phyloP scores from a whole-genome alignment of 1,284 basidiomycete genomes.

The Ceratobasidium sp. region DNA sequence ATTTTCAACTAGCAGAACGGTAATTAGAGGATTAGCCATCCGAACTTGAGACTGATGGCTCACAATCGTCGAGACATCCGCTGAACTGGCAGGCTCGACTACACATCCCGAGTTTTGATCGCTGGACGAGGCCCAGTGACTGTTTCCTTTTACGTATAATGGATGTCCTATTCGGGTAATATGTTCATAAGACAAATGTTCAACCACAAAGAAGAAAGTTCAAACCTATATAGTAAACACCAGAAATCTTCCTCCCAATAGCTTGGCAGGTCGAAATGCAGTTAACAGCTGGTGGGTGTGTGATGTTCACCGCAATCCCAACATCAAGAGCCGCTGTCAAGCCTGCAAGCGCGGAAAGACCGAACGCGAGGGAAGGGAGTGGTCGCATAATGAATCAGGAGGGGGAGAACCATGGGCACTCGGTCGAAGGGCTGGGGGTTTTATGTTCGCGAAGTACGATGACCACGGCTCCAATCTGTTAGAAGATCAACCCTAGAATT shows the following conservation, averaged over 20 bases:
- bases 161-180: conserved; percentile 3
- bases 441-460: neutral
- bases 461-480: no score
- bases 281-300: neutral
- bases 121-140: conserved; percentile 35
- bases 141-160: conserved; percentile 30
- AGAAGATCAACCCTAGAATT: no score
- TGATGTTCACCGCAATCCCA: no score
- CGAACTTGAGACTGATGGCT: neutral
- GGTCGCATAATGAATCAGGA: neutral
- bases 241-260: neutral
- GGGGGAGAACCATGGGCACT: neutral
- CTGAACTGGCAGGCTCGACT: conserved; percentile 17
- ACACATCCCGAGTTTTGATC: conserved; percentile 25
- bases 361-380: neutral
- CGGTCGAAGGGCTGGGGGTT: neutral
- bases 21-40: neutral
- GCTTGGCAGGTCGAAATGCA: neutral
- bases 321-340: neutral
- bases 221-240: neutral
- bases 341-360: neutral
- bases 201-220: neutral
- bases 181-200: neutral
- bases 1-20: neutral
- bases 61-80: conserved; percentile 20